Base-by-base conservation (phyloP, 148 eudicot species). In the Rhododendron williamsianum region DNA sequence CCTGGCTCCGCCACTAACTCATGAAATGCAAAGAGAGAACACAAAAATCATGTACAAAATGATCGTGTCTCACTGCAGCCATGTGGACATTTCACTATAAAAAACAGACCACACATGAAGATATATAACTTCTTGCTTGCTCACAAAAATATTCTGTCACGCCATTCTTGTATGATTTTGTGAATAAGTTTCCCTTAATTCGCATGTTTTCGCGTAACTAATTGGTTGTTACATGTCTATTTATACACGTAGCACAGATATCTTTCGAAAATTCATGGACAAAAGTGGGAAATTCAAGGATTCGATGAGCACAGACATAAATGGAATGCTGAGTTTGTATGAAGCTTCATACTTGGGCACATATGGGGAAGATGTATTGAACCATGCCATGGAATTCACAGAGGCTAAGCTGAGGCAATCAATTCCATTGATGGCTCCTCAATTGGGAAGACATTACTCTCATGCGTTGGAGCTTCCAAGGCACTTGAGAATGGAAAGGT, bases 401-500 rank as follows among this genome's bases (percentile, higher is more conserved):
- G 82, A 85, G 33, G 74, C 25, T 45, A 81, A 86, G 25, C 88
- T 89, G 12, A 80, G 8, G 46, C 25, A 65, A 49, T 84, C 82
- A 33, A 21, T 78, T 33, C 79, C 85, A 74, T 30, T 30, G 6
- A 43, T 83, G 81, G n/a, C 27, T 9, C 73, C 82, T 11, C 84
- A 82, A 41, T 54, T 82, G 83, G 23, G 51, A 1, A 51, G 46
- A 76, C 11, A 63, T 27, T 88, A 76, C 41, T 19, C 30, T 2
- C 35, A 80, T 1, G 76, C 88, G 25, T 52, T 89, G 8, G 85
- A 89, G 83, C 87, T 87, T 58, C 91, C 91, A 6, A 89, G 87
- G 82, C 89, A 89, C 78, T 27, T 83, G 60, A 89, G 91, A 43
- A 87, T 89, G 91, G 85, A 19, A 23, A 85, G 86, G 43, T 65